Percentiles rank a stretch among this genome's conserved stretches.
phyloP scores from a whole-genome alignment of 148 eudicot genomes.

The Rhododendron ferrugineum region DNA sequence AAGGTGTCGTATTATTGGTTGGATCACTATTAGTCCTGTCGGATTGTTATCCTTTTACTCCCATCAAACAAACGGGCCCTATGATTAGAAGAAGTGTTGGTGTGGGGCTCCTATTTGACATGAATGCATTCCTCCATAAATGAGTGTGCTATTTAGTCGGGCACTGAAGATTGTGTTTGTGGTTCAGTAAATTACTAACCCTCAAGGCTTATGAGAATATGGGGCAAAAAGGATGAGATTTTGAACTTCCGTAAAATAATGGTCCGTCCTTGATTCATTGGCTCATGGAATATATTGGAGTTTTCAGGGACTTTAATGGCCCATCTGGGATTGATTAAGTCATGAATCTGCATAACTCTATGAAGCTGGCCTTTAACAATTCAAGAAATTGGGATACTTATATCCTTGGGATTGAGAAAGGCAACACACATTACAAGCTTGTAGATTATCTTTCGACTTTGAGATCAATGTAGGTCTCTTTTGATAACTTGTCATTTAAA shows the following conservation, averaged over 20 bases:
- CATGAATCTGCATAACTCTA: background rate
- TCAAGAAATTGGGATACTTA: background rate
- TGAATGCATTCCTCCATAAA: background rate
- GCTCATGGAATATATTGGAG: background rate
- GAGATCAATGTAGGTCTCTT: background rate
- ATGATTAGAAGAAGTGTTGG: background rate
- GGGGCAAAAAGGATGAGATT: background rate
- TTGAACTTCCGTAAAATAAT: background rate
- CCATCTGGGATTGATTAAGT: background rate
- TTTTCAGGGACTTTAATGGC: background rate
- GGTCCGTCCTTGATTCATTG: background rate
- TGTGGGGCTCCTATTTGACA: background rate
- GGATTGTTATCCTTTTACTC: background rate
- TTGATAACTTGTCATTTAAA: background rate
- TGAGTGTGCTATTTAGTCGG: background rate
- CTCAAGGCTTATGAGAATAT: background rate
- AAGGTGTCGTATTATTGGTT: background rate
- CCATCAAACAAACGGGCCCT: background rate
- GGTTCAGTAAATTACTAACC: background rate
- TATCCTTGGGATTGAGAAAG: background rate
- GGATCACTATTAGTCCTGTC: background rate
- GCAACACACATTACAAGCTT: background rate
- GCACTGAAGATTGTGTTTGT: background rate
- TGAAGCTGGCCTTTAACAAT: background rate
- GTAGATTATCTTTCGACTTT: background rate